phyloP scores from a whole-genome alignment of 176 grass and related monocot genomes.

The Phoenix roebelenii region DNA sequence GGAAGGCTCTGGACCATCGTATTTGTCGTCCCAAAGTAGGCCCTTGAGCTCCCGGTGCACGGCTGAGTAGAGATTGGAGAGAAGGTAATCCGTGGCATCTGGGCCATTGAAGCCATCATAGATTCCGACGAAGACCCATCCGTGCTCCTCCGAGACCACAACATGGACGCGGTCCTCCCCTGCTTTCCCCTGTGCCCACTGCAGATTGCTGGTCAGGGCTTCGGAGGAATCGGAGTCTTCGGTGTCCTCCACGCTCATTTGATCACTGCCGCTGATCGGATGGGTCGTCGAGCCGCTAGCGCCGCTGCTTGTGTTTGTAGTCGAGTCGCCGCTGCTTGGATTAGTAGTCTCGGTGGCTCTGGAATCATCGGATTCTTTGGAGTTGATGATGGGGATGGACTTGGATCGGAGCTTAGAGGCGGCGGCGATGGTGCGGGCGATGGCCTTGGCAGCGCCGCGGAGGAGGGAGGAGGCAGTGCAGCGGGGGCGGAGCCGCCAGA shows the following conservation, averaged over 20 bases:
- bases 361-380: background rate
- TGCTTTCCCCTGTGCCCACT: slow-evolving; percentile 93
- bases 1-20: slow-evolving; percentile 2
- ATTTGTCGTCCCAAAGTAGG: slow-evolving; percentile 43
- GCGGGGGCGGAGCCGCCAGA: slow-evolving; percentile 12
- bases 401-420: slow-evolving; percentile 32
- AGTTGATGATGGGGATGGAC: background rate
- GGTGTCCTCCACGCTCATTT: background rate
- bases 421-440: background rate
- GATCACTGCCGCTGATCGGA: slow-evolving; percentile 12
- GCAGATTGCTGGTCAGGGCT: slow-evolving; percentile 16
- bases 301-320: slow-evolving; percentile 1
- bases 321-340: slow-evolving; percentile 10
- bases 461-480: slow-evolving; percentile 18
- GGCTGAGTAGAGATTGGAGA: slow-evolving; percentile 76
- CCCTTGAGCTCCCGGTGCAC: slow-evolving; percentile 69
- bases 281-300: background rate
- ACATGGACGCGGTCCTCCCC: slow-evolving; percentile 89
- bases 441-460: slow-evolving; percentile 12
- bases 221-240: slow-evolving; percentile 1
- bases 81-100: slow-evolving; percentile 93
- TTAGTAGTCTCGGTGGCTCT: background rate
- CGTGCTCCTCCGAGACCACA: slow-evolving; percentile 75
- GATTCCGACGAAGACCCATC: slow-evolving; percentile 96
- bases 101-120: slow-evolving; percentile 98